A percentile compares a stretch with the other conserved stretches of the same genome.
phyloP scores from a whole-genome alignment of 352 stramenopile species.

The Pythium rhizo-oryzae region DNA sequence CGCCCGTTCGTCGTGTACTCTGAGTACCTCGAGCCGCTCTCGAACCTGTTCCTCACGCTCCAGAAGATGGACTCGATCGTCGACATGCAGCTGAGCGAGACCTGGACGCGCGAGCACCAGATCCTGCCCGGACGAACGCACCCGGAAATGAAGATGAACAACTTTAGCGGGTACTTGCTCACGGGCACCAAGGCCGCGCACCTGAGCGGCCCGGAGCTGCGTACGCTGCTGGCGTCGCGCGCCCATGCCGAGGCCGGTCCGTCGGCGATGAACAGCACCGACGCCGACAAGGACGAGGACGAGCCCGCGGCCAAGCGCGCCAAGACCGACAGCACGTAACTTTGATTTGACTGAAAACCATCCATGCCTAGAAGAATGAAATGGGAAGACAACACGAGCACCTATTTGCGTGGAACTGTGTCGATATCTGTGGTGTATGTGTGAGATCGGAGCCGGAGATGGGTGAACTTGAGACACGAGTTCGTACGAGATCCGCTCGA shows the following conservation, averaged over 20 bases:
- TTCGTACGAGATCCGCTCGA: too few relatives aligned
- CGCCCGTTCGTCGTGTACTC: conserved; percentile 97
- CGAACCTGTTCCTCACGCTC: conserved; percentile 87
- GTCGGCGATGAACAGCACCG: conserved; percentile 5
- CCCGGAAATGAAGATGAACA: conserved; percentile 97
- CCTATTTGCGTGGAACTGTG: too few relatives aligned
- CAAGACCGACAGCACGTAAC: conserved; percentile 16
- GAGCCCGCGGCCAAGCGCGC: conserved; percentile 23
- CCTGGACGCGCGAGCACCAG: conserved; percentile 96
- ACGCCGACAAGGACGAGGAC: conserved; percentile 5
- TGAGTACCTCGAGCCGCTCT: conserved; percentile 93
- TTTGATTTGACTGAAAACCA: neutral
- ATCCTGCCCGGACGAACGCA: conserved; percentile 93
- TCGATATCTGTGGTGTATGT: too few relatives aligned
- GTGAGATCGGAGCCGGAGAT: too few relatives aligned
- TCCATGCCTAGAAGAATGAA: neutral
- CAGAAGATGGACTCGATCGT: conserved; percentile 92
- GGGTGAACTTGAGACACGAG: too few relatives aligned
- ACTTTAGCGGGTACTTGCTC: conserved; percentile 95
- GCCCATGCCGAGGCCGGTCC: conserved; percentile 23
- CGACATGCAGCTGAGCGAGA: conserved; percentile 95
- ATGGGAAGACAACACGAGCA: neutral
- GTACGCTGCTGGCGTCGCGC: conserved; percentile 21
- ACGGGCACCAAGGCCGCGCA: conserved; percentile 91
- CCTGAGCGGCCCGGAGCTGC: conserved; percentile 25